Conservation (phyloP, 257 asterid genomes). For the Echium plantagineum region DNA sequence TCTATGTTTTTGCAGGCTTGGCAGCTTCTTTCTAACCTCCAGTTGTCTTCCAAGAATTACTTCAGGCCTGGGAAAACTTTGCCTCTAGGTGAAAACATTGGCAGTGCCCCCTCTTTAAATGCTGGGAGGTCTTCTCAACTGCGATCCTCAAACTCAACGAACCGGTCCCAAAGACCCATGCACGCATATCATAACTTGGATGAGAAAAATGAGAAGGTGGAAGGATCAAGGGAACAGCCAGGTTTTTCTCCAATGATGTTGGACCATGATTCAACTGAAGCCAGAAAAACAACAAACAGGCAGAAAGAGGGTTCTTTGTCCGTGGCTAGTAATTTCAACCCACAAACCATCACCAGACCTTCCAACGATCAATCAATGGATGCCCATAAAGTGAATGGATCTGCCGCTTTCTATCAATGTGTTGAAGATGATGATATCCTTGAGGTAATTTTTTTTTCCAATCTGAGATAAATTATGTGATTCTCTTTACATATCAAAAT, state of each 20-base stretch:
- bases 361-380: conserved; percentile 25
- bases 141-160: conserved; percentile 24
- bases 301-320: conserved; percentile 21
- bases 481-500: background rate
- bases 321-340: conserved; percentile 16
- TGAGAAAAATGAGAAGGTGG: conserved; percentile 17
- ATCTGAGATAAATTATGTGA: background rate
- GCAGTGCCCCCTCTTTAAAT: conserved; percentile 27
- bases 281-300: conserved; percentile 21
- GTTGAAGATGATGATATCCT: conserved; percentile 67
- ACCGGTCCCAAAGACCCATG: conserved; percentile 19
- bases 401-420: conserved; percentile 17
- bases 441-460: conserved; percentile 52
- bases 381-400: conserved; percentile 19
- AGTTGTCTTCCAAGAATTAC: conserved; percentile 59
- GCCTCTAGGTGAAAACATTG: conserved; percentile 28
- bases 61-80: conserved; percentile 66
- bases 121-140: conserved; percentile 31
- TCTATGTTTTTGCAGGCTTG: conserved; percentile 60
- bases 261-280: conserved; percentile 28
- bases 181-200: conserved; percentile 24
- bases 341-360: conserved; percentile 19
- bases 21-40: conserved; percentile 58
- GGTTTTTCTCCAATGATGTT: conserved; percentile 24
- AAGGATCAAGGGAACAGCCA: conserved; percentile 21